Base-by-base conservation (phyloP, 2,329 filamentous ascomycete species). In the Exophiala sideris region DNA sequence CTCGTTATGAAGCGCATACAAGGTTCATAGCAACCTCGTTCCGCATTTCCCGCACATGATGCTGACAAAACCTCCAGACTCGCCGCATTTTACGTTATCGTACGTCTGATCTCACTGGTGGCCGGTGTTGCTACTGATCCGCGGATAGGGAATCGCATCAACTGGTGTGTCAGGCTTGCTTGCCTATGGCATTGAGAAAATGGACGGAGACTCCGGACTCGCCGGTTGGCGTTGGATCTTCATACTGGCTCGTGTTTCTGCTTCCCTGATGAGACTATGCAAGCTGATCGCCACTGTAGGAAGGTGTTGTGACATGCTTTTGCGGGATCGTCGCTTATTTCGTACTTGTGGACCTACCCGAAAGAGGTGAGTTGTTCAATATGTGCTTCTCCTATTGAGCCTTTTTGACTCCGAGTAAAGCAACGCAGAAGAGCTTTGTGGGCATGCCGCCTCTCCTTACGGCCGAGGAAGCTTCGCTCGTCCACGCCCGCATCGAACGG, bases 341-440 rank as follows among this genome's bases (percentile, higher is more conserved):
- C 66, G 84, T 86, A 67, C 80, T 87, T 14, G 76, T 84, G 50
- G 85, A 87, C 68, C 91, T 91, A 70, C 87, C 87, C 2, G 86
- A 89, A 69, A 79, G 88, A 51, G 82, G 80, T 35, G 85, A 81
- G 63, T 91, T 87, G 85, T 75, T 91, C 53, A 79, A 71, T 5
- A 74, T 82, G 10, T 83, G 88, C 16, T 18, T 11, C 12, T 35
- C 11, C 18, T 21, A 12, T 32, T 9, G 36, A 14, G 21, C 24
- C 24, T 11, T 21, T 29, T 14, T 42, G 9, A 42, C 18, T 50
- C 20, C 46, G 7, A 5, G 20, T 16, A 6, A 7, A 50, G 50
- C 50, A 12, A 39, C 33, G 3, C 16, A 20, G 33, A n/a, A 24
- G 20, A 44, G 29, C 18, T 24, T 46, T 14, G 21, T 52, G 5